Base-by-base conservation (phyloP, 2,329 filamentous ascomycete genomes). In the Ceratocystiopsis minuta region DNA sequence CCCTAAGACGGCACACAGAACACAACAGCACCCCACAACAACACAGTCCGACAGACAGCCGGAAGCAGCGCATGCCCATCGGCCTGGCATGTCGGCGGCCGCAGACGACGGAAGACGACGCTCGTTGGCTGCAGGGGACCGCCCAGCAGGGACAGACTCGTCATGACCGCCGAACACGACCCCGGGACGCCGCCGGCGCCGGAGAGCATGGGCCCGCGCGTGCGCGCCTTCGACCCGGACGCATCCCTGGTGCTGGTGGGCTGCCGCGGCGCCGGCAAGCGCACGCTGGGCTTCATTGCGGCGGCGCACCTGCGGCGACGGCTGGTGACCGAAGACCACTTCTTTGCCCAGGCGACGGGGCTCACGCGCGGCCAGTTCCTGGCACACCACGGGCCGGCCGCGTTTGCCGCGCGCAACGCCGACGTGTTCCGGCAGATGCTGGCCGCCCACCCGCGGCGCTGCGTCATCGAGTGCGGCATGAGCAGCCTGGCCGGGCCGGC, bases 201-300 rank as follows among this genome's bases (percentile, higher is more conserved):
- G 24, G 24, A 28, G 6, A 6, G 24, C 24, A 28, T 28, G 24
- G 24, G 24, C 5, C 24, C 24, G 24, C 24, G 24, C 45, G 52
- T 55, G 46, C 58, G 60, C 41, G 44, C 57, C 44, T 80, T 78
- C 51, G 60, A 67, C 16, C 55, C 64, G 1, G 68, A 79, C 56
- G 73, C 77, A 11, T 80, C 79, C 1, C 72, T 85, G 42, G 72
- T 84, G 17, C 62, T 85, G 36, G 69, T 84, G 20, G 80, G 80
- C 18, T 75, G 80, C 46, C 72, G 75, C 32, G 79, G 80, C 16
- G 75, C 76, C 7, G 80, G 80, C 10, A 84, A 84, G 55, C 74
- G 76, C 34, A 80, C 77, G 16, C 61, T 85, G 20, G 80, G 76
- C 10, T 75, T 85, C 46, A 80, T 85, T 46, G 75, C 78, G 14